These are phyloP conservation scores for Castanea crenata DNA, from an alignment of 306 rosid species.

Conservation along the genomic window DNA sequence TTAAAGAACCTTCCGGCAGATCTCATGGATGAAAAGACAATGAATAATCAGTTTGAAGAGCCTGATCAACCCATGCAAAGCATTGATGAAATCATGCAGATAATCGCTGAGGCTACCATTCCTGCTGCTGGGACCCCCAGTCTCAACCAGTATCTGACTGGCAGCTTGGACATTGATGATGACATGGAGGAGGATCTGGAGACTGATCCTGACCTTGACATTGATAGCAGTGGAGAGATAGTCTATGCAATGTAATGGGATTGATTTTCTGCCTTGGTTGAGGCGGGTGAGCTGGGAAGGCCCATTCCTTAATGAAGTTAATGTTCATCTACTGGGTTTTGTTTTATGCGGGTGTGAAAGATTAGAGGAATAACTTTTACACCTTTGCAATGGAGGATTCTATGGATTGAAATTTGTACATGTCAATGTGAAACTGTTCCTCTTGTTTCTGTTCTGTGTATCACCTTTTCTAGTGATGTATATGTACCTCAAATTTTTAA, in stretches of 20 bases:
- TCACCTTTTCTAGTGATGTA: conserved; percentile 6
- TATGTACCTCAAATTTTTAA: conserved; percentile 5
- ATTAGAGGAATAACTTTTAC: conserved; percentile 21
- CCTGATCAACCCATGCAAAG: conserved; percentile 90
- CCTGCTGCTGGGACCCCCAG: conserved; percentile 72
- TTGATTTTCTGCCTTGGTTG: neutral
- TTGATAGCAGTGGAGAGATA: conserved; percentile 90
- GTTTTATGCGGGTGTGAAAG: conserved; percentile 28
- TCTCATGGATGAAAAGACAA: conserved; percentile 58
- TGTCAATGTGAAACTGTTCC: conserved; percentile 21
- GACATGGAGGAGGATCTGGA: conserved; percentile 94
- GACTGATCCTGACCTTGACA: conserved; percentile 76
- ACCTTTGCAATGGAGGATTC: conserved; percentile 14
- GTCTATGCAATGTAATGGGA: conserved; percentile 74
- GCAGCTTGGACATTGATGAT: conserved; percentile 82
- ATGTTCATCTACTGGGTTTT: conserved; percentile 2
- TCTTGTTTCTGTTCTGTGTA: conserved; percentile 20
- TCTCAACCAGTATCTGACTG: conserved; percentile 69
- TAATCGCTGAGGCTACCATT: conserved; percentile 75
- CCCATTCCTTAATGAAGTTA: conserved; percentile 7
- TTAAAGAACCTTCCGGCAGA: conserved; percentile 84
- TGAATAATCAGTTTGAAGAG: conserved; percentile 63
- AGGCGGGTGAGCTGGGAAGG: neutral
- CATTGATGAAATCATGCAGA: conserved; percentile 85
- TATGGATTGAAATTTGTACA: conserved; percentile 26